A percentile compares a stretch with the other conserved stretches of the same genome.
Evolutionary conservation across 768 basidiomycete species (phyloP).

Genomic region (Infundibulicybe gibba): DNA sequence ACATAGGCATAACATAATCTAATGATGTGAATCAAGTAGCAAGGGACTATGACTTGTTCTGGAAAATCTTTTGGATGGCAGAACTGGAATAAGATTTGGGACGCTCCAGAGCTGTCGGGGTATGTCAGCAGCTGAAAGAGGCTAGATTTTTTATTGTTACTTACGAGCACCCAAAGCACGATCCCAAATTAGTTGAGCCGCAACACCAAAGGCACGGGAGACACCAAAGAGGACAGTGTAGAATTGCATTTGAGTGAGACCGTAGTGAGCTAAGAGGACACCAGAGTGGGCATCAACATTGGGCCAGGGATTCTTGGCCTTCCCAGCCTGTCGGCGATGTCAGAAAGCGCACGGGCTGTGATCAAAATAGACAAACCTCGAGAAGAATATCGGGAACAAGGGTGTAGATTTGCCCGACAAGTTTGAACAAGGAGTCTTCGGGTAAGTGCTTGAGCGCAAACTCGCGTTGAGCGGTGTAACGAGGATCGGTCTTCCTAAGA

Average conservation of each 20-base stretch:
- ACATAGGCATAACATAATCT: background rate
- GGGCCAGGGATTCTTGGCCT: conserved; percentile 94
- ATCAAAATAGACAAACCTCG: conserved; percentile 48
- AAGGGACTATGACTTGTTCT: conserved; percentile 36
- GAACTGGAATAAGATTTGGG: conserved; percentile 89
- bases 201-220: conserved; percentile 89
- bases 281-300: conserved; percentile 98
- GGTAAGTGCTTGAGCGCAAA: conserved; percentile 86
- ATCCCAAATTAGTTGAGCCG: conserved; percentile 90
- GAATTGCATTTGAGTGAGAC: conserved; percentile 88
- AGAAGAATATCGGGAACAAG: conserved; percentile 89
- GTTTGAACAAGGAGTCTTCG: conserved; percentile 88
- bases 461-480: conserved; percentile 87
- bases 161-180: conserved; percentile 87
- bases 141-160: conserved; percentile 25
- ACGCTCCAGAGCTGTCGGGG: conserved; percentile 66
- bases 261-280: conserved; percentile 82
- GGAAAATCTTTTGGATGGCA: conserved; percentile 78
- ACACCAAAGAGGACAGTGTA: conserved; percentile 98
- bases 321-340: conserved; percentile 58
- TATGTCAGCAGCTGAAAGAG: background rate
- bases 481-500: conserved; percentile 87
- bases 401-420: conserved; percentile 86
- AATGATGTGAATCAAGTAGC: background rate
- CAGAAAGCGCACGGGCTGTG: background rate